Base-by-base conservation (phyloP, 495 filamentous ascomycete genomes). In the Astrocystis sublimbata region DNA sequence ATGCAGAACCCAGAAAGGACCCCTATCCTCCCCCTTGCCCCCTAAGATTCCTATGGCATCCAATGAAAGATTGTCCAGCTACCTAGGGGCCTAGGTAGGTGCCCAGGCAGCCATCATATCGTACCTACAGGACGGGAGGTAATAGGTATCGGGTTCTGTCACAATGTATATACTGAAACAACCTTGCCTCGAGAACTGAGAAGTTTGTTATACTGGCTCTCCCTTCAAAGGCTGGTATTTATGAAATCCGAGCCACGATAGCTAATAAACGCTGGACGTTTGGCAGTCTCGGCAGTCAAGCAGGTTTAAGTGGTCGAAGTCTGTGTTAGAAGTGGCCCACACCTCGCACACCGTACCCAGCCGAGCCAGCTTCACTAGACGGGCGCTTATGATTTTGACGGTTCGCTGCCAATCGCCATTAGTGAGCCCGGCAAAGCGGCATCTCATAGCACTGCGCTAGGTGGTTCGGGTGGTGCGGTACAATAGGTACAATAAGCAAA, bases 351-450 rank as follows among this genome's bases (percentile, higher is more conserved):
- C n/a, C n/a, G n/a, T n/a, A n/a, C n/a, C n/a, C n/a, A n/a, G n/a
- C n/a, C n/a, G n/a, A n/a, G n/a, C n/a, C n/a, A n/a, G n/a, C n/a
- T n/a, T n/a, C n/a, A n/a, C n/a, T n/a, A 17, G 19, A 52, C 9
- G 24, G 50, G 50, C 50, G 50, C 50, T 53, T 53, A 53, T 38
- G 30, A 21, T 40, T 28, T 30, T 24, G 17, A 38, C 4, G 30
- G 1, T 53, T 53, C 0, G 50, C 15, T 26, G 40, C 21, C 38
- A 28, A 43, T 43, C 38, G 26, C 53, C 35, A 33, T 21, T 43
- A 42, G 42, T 41, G 17, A 36, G 42, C 19, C 43, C 56, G 56
- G 56, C 43, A 59, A 59, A 59, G 10, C 56, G 56, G 56, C 56
- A 59, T 38, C 43, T 24, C 17, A 40, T 45, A 38, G 52, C 19